Conservation (phyloP, 441 rosid species). For the Populus tomentosa region DNA sequence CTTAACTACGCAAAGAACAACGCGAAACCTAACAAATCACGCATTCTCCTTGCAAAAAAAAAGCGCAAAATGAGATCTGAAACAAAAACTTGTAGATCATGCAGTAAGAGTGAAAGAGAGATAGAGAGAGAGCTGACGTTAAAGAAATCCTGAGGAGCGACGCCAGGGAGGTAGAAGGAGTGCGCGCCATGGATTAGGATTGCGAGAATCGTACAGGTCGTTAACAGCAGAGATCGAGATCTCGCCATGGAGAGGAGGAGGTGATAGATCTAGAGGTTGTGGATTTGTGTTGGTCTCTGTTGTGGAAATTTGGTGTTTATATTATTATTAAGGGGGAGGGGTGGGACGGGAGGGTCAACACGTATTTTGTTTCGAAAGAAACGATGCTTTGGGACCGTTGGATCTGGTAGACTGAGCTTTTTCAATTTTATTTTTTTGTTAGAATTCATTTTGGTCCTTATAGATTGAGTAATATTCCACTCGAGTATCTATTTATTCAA, state of each 20-base stretch:
- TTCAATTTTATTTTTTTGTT: no score
- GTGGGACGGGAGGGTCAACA: no score
- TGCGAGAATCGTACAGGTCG: constrained; percentile 28
- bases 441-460: no score
- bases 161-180: constrained; percentile 92
- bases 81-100: neutral
- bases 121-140: constrained; percentile 40
- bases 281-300: neutral
- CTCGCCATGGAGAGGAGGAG: constrained; percentile 32
- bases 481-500: neutral
- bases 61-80: constrained; percentile 3
- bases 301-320: neutral
- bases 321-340: neutral
- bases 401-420: no score
- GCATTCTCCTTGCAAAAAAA: neutral
- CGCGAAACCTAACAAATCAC: neutral
- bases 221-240: neutral
- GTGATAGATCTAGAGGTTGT: neutral
- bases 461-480: no score
- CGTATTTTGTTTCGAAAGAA: no score
- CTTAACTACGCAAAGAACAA: neutral
- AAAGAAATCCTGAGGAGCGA: constrained; percentile 79
- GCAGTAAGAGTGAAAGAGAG: constrained; percentile 23
- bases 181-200: constrained; percentile 42
- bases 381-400: no score